Conservation (phyloP, 208 protist species). For the Acanthamoeba castellanii region DNA sequence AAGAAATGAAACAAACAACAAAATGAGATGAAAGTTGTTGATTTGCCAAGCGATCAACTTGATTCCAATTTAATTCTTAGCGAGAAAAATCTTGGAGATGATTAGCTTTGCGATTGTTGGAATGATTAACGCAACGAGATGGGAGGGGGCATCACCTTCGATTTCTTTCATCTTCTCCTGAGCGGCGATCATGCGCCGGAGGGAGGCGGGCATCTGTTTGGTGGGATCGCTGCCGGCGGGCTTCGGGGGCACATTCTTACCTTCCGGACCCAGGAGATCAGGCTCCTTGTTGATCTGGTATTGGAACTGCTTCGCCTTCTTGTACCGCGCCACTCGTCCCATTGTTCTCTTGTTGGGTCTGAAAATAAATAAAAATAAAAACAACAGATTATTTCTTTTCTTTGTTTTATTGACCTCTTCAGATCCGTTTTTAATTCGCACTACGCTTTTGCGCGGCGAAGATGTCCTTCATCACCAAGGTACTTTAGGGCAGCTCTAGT, state of each 20-base stretch:
- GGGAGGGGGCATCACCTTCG: not conserved
- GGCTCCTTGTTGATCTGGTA: not conserved
- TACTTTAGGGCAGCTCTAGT: no score
- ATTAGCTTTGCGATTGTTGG: no score
- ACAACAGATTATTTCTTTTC: not conserved
- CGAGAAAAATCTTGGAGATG: not conserved
- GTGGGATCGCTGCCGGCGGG: not conserved
- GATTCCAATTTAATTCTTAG: not conserved
- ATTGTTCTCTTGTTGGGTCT: not conserved
- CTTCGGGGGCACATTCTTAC: not conserved
- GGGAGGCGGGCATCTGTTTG: not conserved
- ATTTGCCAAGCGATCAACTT: not conserved
- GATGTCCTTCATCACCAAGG: constrained; percentile 12
- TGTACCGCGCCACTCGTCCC: not conserved
- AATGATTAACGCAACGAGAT: not conserved
- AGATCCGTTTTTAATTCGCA: no score
- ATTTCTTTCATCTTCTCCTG: constrained; percentile 30
- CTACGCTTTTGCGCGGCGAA: not conserved
- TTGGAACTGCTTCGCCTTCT: constrained; percentile 11
- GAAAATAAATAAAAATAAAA: no score
- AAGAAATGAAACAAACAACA: no score
- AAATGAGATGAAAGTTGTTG: no score
- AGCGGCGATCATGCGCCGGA: not conserved
- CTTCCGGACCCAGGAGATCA: not conserved
- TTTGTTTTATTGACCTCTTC: not conserved